Conservation (phyloP, 2,329 filamentous ascomycete genomes). For the Ophiostoma quercus region DNA sequence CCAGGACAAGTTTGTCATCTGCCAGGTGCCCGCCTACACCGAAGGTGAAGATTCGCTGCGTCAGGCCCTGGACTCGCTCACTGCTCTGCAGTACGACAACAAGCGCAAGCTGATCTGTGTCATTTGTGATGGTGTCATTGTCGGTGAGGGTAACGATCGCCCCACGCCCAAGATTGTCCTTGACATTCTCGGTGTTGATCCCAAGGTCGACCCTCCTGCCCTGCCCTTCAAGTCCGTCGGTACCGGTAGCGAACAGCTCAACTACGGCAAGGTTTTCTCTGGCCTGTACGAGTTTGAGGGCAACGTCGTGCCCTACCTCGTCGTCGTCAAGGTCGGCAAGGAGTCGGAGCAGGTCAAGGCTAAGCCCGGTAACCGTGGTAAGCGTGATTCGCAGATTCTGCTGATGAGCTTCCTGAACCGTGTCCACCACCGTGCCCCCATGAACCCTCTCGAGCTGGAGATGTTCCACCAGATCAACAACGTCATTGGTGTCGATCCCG, state of each 20-base stretch:
- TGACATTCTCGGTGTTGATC: constrained; percentile 94
- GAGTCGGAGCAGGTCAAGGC: constrained; percentile 86
- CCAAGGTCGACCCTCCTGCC: constrained; percentile 90
- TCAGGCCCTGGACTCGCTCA: constrained; percentile 89
- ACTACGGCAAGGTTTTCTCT: constrained; percentile 98
- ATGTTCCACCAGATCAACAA: constrained; percentile 99
- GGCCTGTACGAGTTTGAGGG: constrained; percentile 96
- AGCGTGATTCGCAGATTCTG: constrained; percentile 94
- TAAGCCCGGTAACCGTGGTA: constrained; percentile 96
- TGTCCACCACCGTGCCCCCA: constrained; percentile 86
- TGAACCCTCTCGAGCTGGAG: constrained; percentile 93
- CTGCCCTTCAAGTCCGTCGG: constrained; percentile 93
- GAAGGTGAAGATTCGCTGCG: constrained; percentile 93
- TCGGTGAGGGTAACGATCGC: constrained; percentile 90
- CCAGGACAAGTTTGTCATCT: constrained; percentile 98
- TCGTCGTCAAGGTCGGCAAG: constrained; percentile 95
- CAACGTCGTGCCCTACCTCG: constrained; percentile 93
- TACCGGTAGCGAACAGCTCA: constrained; percentile 82
- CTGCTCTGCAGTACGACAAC: constrained; percentile 93
- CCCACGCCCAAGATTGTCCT: constrained; percentile 97
- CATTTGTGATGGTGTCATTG: constrained; percentile 95
- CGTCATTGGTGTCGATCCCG: constrained; percentile 94
- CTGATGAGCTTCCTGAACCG: constrained; percentile 97
- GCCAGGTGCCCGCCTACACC: constrained; percentile 94
- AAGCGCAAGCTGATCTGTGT: constrained; percentile 96